These are phyloP conservation scores for Juncus effusus DNA, from an alignment of 176 grass and related monocot species.

Conservation along the genomic window DNA sequence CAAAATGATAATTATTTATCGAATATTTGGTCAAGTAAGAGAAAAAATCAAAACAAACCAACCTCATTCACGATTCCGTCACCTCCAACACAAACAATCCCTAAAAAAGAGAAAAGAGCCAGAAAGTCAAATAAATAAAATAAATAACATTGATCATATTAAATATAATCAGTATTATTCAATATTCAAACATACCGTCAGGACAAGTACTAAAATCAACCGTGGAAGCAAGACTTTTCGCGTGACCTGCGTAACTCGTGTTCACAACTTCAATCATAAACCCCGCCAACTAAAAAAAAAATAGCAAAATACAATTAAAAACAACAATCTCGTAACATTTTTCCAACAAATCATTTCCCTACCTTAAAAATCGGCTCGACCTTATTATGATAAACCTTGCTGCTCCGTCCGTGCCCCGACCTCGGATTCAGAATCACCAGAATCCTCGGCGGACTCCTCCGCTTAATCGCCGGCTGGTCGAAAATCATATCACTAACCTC, in stretches of 20 bases:
- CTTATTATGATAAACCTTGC: conserved; percentile 89
- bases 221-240: conserved; percentile 67
- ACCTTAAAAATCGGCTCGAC: conserved; percentile 99
- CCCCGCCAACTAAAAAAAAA: conserved; percentile 74
- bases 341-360: not conserved
- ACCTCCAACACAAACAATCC: conserved; percentile 90
- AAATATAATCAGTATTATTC: conserved; percentile 14
- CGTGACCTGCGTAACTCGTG: conserved; percentile 86
- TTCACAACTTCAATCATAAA: conserved; percentile 97
- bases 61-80: conserved; percentile 99
- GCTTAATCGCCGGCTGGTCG: conserved; percentile 73
- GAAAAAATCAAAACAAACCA: conserved; percentile 23
- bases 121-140: not conserved
- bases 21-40: not conserved
- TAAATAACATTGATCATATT: not conserved
- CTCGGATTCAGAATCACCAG: conserved; percentile 98
- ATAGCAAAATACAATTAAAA: conserved; percentile 1
- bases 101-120: conserved; percentile 36
- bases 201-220: conserved; percentile 82
- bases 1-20: conserved; percentile 18
- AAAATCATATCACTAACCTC: conserved; percentile 50
- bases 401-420: conserved; percentile 87
- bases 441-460: conserved; percentile 61
- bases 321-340: not conserved
- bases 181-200: conserved; percentile 55